Base-by-base conservation (phyloP, 192 early-diverging fungal species). In the Piromyces sp. region DNA sequence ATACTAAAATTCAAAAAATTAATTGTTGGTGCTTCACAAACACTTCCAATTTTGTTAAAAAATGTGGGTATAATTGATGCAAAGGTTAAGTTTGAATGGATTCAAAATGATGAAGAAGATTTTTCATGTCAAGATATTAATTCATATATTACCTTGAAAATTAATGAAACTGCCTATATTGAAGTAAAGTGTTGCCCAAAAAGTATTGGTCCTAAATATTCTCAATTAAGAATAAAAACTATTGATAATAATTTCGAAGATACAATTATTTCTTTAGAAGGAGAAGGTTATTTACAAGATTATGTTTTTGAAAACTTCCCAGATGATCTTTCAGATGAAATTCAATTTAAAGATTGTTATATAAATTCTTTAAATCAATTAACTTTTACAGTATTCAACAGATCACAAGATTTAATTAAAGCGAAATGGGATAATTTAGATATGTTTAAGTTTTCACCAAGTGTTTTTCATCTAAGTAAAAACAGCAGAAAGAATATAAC, bases 231-330 rank as follows among this genome's bases (percentile, higher is more conserved):
- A n/a, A 26, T 92, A 31, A 83, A 85, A 29, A 85, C 90, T 16
- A 33, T 85, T 11, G 91, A 92, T 83, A 92, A 92, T 79, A 85
- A 81, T 37, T 92, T 92, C 84, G 91, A 92, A 78, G 90, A 92
- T 80, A 81, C 85, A 2, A 80, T 81, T 13, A 83, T 92, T 36
- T 84, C 84, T 29, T n/a, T 92, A 3, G 36, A 82, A 26, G 90
- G 88, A 2, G 91, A 92, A 82, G 89, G 91, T 13, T 90, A 89
- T 83, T 22, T 89, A 29, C 89, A 91, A 80, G 89, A 90, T 42
- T 30, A 90, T 42, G 86, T 87, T 1, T 86, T 92, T 81, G 89
- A 89, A n/a, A 84, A 84, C 5, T 81, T 90, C 12, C 84, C 84
- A 13, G 84, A 83, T n/a, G 90, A 89, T 6, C n/a, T 81, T 1